These are phyloP conservation scores for Naganishia onofrii DNA, from an alignment of 768 basidiomycete species.

Conservation along the genomic window DNA sequence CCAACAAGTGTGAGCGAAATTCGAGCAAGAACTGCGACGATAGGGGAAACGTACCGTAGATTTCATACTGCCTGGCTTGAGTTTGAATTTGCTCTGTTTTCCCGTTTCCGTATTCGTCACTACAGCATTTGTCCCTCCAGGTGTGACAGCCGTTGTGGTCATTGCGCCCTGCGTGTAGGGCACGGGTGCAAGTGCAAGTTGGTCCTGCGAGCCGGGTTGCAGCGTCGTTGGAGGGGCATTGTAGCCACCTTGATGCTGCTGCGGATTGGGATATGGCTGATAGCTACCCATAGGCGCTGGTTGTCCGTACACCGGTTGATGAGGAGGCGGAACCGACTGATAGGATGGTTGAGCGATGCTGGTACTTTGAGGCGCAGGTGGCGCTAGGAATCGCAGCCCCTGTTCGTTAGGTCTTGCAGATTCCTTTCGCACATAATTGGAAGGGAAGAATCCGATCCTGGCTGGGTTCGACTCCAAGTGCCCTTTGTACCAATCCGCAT, in stretches of 20 bases:
- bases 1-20: background rate
- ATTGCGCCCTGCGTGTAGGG: background rate
- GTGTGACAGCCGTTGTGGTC: slow-evolving; percentile 11
- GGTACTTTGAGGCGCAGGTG: background rate
- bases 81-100: slow-evolving; percentile 18
- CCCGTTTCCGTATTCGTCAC: slow-evolving; percentile 8
- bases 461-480: slow-evolving; percentile 24
- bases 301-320: slow-evolving; percentile 7
- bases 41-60: slow-evolving; percentile 1
- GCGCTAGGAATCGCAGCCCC: slow-evolving; percentile 1
- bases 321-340: background rate
- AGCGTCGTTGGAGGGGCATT: background rate
- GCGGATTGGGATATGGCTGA: background rate
- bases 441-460: slow-evolving; percentile 25
- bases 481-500: slow-evolving; percentile 29
- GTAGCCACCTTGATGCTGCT: slow-evolving; percentile 6
- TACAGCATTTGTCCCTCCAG: slow-evolving; percentile 11
- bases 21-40: background rate
- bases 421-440: slow-evolving; percentile 22
- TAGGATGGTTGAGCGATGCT: background rate
- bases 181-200: slow-evolving; percentile 9
- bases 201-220: background rate
- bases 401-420: background rate
- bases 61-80: slow-evolving; percentile 15
- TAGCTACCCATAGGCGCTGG: background rate